Evolutionary conservation across 139 green algal genomes (phyloP).

Genomic region (Auxenochlorella pyrenoidosa): DNA sequence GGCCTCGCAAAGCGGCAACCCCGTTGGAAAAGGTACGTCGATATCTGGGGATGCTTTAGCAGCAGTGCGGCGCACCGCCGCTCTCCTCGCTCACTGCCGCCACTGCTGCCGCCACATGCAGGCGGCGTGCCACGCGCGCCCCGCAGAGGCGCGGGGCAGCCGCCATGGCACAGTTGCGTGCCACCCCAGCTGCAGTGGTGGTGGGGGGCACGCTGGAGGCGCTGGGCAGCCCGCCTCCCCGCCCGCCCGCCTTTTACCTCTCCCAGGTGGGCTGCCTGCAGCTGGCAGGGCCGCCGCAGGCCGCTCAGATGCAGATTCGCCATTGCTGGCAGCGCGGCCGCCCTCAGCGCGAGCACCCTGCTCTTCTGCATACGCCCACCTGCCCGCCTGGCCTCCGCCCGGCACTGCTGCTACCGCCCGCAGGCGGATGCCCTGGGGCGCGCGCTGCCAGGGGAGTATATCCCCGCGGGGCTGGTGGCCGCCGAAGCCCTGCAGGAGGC

Average conservation of each 20-base stretch:
- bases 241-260: not conserved
- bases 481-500: not conserved
- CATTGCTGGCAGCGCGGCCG: no score
- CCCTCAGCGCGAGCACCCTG: no score
- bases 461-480: conserved; percentile 12
- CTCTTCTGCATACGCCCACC: not conserved
- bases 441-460: not conserved
- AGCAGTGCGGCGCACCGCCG: no score
- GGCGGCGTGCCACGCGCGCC: no score
- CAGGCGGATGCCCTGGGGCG: not conserved
- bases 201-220: conserved; percentile 17
- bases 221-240: not conserved
- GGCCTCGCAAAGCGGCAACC: no score
- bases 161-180: not conserved
- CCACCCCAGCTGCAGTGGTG: not conserved
- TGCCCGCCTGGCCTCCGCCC: not conserved
- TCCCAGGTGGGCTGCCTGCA: not conserved
- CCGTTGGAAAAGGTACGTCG: no score
- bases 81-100: not conserved
- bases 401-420: not conserved
- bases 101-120: not conserved
- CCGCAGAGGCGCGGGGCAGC: not conserved
- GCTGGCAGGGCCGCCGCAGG: not conserved
- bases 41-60: no score
- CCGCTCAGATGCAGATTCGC: no score